phyloP scores from a whole-genome alignment of 495 filamentous ascomycete species.

The Xylaria grammica region DNA sequence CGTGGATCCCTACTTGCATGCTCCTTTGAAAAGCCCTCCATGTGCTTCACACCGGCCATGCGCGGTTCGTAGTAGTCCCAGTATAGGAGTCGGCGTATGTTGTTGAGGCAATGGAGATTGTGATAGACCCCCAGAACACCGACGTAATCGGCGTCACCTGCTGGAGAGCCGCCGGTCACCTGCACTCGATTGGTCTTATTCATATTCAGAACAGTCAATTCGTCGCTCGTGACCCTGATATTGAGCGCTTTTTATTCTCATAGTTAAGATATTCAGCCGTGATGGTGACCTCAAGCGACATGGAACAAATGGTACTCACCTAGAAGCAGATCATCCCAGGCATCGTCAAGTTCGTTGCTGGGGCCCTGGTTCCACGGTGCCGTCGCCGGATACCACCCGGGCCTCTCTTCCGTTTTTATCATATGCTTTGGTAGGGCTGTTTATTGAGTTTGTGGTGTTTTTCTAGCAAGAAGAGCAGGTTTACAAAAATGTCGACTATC shows the following conservation, averaged over 20 bases:
- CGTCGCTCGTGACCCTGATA: conserved; percentile 34
- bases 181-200: conserved; percentile 35
- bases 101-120: conserved; percentile 41
- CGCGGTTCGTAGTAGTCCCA: conserved; percentile 38
- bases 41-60: no score
- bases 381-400: conserved; percentile 27
- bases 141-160: conserved; percentile 28
- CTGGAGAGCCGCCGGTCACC: conserved; percentile 24
- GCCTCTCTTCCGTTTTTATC: conserved; percentile 32
- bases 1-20: conserved; percentile 34
- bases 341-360: conserved; percentile 29
- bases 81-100: conserved; percentile 27
- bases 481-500: no score
- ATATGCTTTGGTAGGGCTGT: no score
- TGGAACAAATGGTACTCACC: no score
- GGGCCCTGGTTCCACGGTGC: conserved; percentile 35
- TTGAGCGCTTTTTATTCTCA: conserved; percentile 34
- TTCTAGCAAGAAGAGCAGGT: no score
- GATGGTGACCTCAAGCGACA: no score
- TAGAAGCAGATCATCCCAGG: conserved; percentile 39
- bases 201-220: conserved; percentile 27
- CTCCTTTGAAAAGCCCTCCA: conserved; percentile 21
- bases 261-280: no score
- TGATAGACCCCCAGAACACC: conserved; percentile 41
- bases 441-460: no score